phyloP scores from a whole-genome alignment of 208 protist species.

The Leishmania tropica region DNA sequence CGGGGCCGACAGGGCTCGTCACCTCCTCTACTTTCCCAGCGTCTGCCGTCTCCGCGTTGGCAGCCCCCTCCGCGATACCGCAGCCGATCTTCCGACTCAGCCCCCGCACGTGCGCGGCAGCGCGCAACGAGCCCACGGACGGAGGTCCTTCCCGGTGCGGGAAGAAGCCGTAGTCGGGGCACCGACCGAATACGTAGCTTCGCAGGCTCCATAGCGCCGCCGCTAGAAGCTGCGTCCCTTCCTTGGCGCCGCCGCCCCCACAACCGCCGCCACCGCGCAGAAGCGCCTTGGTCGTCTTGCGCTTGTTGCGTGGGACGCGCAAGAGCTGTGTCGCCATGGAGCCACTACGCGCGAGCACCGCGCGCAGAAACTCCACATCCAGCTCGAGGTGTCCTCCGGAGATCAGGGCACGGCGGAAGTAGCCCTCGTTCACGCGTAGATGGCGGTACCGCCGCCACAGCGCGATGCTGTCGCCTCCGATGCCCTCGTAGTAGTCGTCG shows the following conservation, averaged over 20 bases:
- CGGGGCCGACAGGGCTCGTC: not conserved
- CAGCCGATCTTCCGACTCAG: slow-evolving; percentile 29
- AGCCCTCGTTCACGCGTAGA: slow-evolving; percentile 70
- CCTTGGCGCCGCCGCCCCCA: slow-evolving; percentile 23
- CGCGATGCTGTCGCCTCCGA: slow-evolving; percentile 36
- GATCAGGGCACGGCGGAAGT: slow-evolving; percentile 54
- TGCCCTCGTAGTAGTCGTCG: slow-evolving; percentile 82
- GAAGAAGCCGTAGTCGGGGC: slow-evolving; percentile 69
- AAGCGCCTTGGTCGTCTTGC: slow-evolving; percentile 33
- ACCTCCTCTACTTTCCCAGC: not conserved
- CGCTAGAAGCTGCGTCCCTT: slow-evolving; percentile 57
- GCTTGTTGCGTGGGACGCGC: slow-evolving; percentile 46
- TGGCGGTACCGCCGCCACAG: slow-evolving; percentile 80
- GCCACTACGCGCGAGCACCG: slow-evolving; percentile 27
- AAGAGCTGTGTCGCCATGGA: slow-evolving; percentile 6
- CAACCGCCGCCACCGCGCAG: slow-evolving; percentile 27
- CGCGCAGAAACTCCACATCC: slow-evolving; percentile 71
- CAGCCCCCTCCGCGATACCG: not conserved
- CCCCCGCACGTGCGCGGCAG: slow-evolving; percentile 36
- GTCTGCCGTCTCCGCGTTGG: not conserved
- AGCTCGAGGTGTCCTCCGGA: slow-evolving; percentile 40
- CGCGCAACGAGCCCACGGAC: slow-evolving; percentile 35
- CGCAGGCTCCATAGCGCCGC: slow-evolving; percentile 77
- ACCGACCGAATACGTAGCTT: slow-evolving; percentile 48
- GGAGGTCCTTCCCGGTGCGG: slow-evolving; percentile 20